Evolutionary conservation across 345 rosid genomes (phyloP).

Genomic region (Raphanus raphanistrum): DNA sequence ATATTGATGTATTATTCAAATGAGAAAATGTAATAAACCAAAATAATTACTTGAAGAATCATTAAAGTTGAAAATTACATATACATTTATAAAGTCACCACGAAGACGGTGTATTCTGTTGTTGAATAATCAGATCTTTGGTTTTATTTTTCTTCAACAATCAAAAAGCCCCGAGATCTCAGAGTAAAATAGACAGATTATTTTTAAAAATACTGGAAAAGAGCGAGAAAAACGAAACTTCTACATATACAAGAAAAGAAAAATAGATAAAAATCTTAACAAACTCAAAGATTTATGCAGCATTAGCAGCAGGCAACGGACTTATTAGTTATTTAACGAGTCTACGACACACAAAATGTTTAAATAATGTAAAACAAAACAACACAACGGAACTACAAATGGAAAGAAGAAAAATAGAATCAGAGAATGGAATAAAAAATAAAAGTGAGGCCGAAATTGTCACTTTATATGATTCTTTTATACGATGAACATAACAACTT

Average conservation of each 20-base stretch:
- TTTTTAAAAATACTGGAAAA: background rate
- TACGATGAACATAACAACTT: background rate
- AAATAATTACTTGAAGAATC: background rate
- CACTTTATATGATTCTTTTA: slow-evolving; percentile 20
- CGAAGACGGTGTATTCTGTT: slow-evolving; percentile 35
- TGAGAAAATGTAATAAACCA: background rate
- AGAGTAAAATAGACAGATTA: background rate
- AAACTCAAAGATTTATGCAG: slow-evolving; percentile 26
- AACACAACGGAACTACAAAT: background rate
- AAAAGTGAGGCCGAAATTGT: background rate
- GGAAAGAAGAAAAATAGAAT: slow-evolving; percentile 3
- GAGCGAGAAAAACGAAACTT: background rate
- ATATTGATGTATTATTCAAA: background rate
- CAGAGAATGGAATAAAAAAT: slow-evolving; percentile 22
- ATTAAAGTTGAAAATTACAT: slow-evolving; percentile 3
- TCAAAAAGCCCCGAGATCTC: slow-evolving; percentile 4
- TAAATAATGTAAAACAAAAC: background rate
- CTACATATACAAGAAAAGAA: background rate
- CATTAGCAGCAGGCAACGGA: slow-evolving; percentile 8
- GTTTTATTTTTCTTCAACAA: background rate
- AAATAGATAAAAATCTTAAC: slow-evolving; percentile 21
- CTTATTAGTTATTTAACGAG: background rate
- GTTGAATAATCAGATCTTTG: slow-evolving; percentile 4
- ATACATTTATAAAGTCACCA: background rate
- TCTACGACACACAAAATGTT: background rate